Conservation (phyloP, 352 stramenopile species). For the Phytophthora sansomeana region DNA sequence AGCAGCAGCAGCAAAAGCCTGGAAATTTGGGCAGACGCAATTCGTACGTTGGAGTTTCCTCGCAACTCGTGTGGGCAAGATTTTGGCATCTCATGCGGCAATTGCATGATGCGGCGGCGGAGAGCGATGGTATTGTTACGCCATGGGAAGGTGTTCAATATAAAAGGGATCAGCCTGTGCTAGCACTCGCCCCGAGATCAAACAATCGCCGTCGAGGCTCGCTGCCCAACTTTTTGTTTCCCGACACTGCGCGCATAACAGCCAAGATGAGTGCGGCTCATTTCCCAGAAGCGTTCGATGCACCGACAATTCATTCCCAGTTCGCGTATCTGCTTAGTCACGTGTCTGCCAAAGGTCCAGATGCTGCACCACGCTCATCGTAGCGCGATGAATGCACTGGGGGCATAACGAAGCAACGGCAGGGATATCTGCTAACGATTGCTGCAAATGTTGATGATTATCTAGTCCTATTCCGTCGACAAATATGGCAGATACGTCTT, state of each 20-base stretch:
- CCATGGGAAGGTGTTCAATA: slow-evolving; percentile 56
- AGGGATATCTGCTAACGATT: too few relatives aligned
- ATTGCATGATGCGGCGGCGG: slow-evolving; percentile 67
- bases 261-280: slow-evolving; percentile 53
- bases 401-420: too few relatives aligned
- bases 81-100: slow-evolving; percentile 89
- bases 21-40: slow-evolving; percentile 18
- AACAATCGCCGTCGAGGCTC: slow-evolving; percentile 53
- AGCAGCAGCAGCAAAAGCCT: slow-evolving; percentile 29
- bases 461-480: too few relatives aligned
- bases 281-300: slow-evolving; percentile 65
- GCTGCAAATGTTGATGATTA: too few relatives aligned
- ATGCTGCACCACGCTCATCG: slow-evolving; percentile 1
- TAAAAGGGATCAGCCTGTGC: slow-evolving; percentile 35
- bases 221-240: slow-evolving; percentile 75
- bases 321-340: slow-evolving; percentile 47
- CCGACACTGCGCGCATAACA: slow-evolving; percentile 70
- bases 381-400: neutral
- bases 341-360: slow-evolving; percentile 19
- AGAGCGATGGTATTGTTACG: slow-evolving; percentile 71
- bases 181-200: slow-evolving; percentile 50
- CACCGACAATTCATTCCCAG: slow-evolving; percentile 53
- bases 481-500: too few relatives aligned
- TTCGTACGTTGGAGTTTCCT: slow-evolving; percentile 52
- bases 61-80: slow-evolving; percentile 72